These are phyloP conservation scores for Pseudogymnoascus sp. DNA, from an alignment of 2,329 filamentous ascomycete genomes.

Conservation along the genomic window DNA sequence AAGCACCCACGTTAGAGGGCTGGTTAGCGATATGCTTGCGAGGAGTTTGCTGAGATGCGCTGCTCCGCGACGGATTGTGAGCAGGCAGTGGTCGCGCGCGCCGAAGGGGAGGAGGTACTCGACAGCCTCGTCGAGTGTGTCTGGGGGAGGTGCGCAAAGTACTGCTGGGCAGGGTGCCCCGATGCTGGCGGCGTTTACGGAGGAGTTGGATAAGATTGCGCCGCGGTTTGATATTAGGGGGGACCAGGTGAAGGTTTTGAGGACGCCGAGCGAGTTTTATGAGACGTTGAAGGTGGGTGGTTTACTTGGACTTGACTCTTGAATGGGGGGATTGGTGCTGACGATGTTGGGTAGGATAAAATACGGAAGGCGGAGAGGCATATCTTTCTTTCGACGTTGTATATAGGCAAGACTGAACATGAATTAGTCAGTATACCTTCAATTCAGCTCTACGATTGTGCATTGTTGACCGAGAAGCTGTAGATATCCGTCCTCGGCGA, in stretches of 20 bases:
- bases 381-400: constrained; percentile 91
- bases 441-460: neutral
- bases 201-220: constrained; percentile 77
- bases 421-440: constrained; percentile 54
- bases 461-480: constrained; percentile 14
- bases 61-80: constrained; percentile 21
- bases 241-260: constrained; percentile 69
- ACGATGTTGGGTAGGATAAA: constrained; percentile 49
- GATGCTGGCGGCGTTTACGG: constrained; percentile 50
- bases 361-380: constrained; percentile 69
- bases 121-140: constrained; percentile 15
- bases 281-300: constrained; percentile 68
- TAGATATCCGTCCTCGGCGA: constrained; percentile 68
- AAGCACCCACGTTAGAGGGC: neutral
- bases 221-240: constrained; percentile 83
- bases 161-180: constrained; percentile 25
- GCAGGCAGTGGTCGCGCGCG: constrained; percentile 14
- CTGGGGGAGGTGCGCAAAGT: neutral
- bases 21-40: constrained; percentile 26
- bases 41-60: constrained; percentile 28
- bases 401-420: constrained; percentile 87
- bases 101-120: constrained; percentile 23
- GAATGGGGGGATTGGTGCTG: constrained; percentile 17
- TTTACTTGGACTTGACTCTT: neutral
- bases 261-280: constrained; percentile 83